A percentile compares a stretch with the other conserved stretches of the same genome.
Evolutionary conservation across 2,329 filamentous ascomycete genomes (phyloP).

Genomic region (Fusarium anguioides): DNA sequence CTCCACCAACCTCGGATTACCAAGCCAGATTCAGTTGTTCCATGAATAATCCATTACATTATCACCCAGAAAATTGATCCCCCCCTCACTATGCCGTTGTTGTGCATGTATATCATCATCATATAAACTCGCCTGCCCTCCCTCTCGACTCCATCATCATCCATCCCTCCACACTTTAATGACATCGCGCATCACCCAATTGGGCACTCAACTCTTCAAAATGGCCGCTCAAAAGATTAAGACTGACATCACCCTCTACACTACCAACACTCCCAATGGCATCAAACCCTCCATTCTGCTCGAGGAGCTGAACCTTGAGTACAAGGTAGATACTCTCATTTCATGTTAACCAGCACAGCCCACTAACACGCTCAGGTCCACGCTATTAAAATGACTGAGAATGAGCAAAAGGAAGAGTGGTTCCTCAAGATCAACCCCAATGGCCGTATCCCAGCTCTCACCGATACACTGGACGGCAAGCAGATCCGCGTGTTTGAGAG

Average conservation of each 20-base stretch:
- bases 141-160: not conserved
- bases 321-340: constrained; percentile 64
- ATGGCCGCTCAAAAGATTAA: constrained; percentile 48
- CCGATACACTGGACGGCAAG: constrained; percentile 82
- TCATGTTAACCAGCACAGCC: no score
- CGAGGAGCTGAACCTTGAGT: constrained; percentile 86
- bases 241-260: constrained; percentile 83
- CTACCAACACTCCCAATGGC: constrained; percentile 85
- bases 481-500: constrained; percentile 83
- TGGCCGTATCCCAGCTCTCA: constrained; percentile 88
- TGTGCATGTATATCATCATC: not conserved
- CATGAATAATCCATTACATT: constrained; percentile 28
- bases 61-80: constrained; percentile 1
- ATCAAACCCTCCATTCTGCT: constrained; percentile 89
- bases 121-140: constrained; percentile 17
- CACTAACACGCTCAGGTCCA: constrained; percentile 54
- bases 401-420: constrained; percentile 86
- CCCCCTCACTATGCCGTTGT: constrained; percentile 9
- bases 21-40: constrained; percentile 1
- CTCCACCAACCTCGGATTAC: constrained; percentile 22
- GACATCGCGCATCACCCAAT: constrained; percentile 43
- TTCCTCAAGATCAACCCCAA: constrained; percentile 94
- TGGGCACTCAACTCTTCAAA: constrained; percentile 44
- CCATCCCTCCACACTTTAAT: constrained; percentile 25
- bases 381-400: constrained; percentile 76